Evolutionary conservation across 1,284 basidiomycete genomes (phyloP).

Genomic region (Psilocybe mexicana): DNA sequence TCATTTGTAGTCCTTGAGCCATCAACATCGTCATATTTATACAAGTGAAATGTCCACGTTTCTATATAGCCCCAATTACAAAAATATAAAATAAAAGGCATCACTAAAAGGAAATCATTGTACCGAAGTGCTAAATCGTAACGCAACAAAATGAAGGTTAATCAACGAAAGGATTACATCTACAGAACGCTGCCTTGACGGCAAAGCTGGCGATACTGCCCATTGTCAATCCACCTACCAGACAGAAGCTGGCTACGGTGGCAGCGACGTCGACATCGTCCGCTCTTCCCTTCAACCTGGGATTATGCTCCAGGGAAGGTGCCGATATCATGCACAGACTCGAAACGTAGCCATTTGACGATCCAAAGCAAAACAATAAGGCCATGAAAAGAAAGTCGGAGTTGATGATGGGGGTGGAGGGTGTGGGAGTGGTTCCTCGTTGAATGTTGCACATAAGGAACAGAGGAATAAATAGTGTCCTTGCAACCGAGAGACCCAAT

Average conservation of each 20-base stretch:
- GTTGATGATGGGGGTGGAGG: conserved; percentile 54
- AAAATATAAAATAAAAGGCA: too few species aligned
- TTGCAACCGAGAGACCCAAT: conserved; percentile 61
- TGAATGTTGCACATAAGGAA: conserved; percentile 85
- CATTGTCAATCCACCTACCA: conserved; percentile 73
- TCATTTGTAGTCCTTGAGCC: too few species aligned
- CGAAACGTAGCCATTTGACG: conserved; percentile 76
- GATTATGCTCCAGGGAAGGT: conserved; percentile 72
- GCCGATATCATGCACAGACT: conserved; percentile 74
- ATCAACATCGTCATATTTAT: too few species aligned
- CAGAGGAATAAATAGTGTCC: conserved; percentile 80
- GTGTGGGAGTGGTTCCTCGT: conserved; percentile 32
- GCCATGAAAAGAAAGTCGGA: conserved; percentile 78
- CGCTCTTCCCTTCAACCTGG: conserved; percentile 55
- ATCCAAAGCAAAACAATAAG: conserved; percentile 72
- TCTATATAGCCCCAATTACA: too few species aligned
- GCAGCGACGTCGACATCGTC: conserved; percentile 85
- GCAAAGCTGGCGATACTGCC: conserved; percentile 82
- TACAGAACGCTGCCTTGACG: conserved; percentile 65
- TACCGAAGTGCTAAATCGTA: too few species aligned
- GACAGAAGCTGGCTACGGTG: conserved; percentile 75
- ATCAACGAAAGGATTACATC: conserved; percentile 66
- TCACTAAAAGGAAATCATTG: too few species aligned
- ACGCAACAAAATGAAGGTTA: neutral
- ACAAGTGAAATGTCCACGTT: too few species aligned